phyloP scores from a whole-genome alignment of 1,284 basidiomycete genomes.

The Dichomitus squalens region DNA sequence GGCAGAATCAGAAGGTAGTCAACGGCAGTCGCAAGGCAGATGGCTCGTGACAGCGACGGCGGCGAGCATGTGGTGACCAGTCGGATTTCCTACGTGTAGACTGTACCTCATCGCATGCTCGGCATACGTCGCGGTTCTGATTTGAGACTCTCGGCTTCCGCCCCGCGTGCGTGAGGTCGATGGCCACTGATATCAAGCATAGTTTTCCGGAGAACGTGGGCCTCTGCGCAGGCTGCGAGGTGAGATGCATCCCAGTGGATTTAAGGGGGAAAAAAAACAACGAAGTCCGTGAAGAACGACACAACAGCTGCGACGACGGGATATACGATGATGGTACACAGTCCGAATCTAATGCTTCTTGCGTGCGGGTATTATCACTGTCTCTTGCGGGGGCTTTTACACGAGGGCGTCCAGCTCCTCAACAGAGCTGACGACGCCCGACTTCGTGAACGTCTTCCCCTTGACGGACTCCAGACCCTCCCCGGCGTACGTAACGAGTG shows the following conservation, averaged over 20 bases:
- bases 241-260: neutral
- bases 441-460: constrained; percentile 77
- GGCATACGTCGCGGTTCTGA: constrained; percentile 7
- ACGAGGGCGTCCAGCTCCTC: constrained; percentile 54
- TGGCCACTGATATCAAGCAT: neutral
- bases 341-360: constrained; percentile 6
- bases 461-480: constrained; percentile 85
- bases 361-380: neutral
- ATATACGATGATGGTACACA: constrained; percentile 21
- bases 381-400: constrained; percentile 17
- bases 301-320: constrained; percentile 9
- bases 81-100: constrained; percentile 12
- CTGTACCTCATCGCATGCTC: constrained; percentile 15
- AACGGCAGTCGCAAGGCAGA: constrained; percentile 17
- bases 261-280: neutral
- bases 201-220: no score
- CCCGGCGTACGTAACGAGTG: constrained; percentile 87
- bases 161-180: neutral
- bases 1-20: constrained; percentile 17
- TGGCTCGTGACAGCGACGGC: constrained; percentile 23
- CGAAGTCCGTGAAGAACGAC: constrained; percentile 12
- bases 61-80: constrained; percentile 14
- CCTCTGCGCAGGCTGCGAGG: no score
- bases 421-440: constrained; percentile 48
- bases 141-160: neutral